phyloP scores from a whole-genome alignment of 371 early-diverging fungal species.

The Mucor sp. region DNA sequence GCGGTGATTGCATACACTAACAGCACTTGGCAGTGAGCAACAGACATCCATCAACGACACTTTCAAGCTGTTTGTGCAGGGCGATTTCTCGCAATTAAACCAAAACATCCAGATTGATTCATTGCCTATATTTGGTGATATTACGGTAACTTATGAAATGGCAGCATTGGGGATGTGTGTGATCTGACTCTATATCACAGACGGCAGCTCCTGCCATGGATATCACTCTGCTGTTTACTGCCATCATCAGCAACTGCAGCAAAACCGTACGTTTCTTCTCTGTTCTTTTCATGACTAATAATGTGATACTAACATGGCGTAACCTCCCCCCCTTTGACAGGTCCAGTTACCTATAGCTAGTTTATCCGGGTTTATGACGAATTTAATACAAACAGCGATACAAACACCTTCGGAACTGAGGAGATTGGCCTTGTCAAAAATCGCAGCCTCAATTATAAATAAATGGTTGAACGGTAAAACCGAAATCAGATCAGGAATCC shows the following conservation, averaged over 20 bases:
- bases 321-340: slow-evolving; percentile 21
- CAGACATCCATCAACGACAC: slow-evolving; percentile 7
- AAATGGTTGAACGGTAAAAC: slow-evolving; percentile 50
- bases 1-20: not conserved
- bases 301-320: not conserved
- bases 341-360: slow-evolving; percentile 44
- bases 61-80: slow-evolving; percentile 12
- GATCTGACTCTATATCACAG: not conserved
- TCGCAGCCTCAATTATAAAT: slow-evolving; percentile 51
- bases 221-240: slow-evolving; percentile 37
- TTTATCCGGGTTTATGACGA: slow-evolving; percentile 36
- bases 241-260: slow-evolving; percentile 36
- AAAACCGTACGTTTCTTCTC: slow-evolving; percentile 26
- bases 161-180: not conserved
- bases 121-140: not conserved
- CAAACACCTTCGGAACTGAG: slow-evolving; percentile 28
- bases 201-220: slow-evolving; percentile 1
- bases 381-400: slow-evolving; percentile 41
- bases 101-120: not conserved
- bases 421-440: slow-evolving; percentile 42
- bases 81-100: slow-evolving; percentile 7
- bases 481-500: not conserved
- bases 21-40: slow-evolving; percentile 12
- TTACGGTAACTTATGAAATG: not conserved
- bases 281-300: not conserved